These are phyloP conservation scores for Flaveria sonorensis DNA, from an alignment of 129 eudicot species.

Conservation along the genomic window DNA sequence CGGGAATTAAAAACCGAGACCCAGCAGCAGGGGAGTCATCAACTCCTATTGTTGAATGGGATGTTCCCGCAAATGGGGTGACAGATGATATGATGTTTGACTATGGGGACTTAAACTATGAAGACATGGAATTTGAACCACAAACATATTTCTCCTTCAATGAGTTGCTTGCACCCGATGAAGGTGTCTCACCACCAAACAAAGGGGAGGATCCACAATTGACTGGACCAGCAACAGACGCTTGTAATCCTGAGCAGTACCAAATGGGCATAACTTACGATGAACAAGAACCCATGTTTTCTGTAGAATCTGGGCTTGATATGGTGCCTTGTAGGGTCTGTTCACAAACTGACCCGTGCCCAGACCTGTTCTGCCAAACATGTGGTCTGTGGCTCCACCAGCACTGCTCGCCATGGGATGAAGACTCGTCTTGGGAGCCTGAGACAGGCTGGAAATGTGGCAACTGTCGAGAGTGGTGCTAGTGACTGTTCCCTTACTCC, in stretches of 20 bases:
- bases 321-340: constrained; percentile 56
- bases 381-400: constrained; percentile 78
- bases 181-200: constrained; percentile 29
- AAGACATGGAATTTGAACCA: constrained; percentile 86
- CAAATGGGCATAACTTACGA: constrained; percentile 44
- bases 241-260: constrained; percentile 40
- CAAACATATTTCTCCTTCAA: constrained; percentile 92
- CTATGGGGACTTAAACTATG: constrained; percentile 49
- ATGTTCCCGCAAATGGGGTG: constrained; percentile 50
- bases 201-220: constrained; percentile 16
- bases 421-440: constrained; percentile 43
- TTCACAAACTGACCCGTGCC: constrained; percentile 55
- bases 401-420: constrained; percentile 82
- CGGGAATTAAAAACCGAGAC: neutral
- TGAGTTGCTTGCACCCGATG: constrained; percentile 79
- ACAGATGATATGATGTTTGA: constrained; percentile 64
- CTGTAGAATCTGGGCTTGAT: constrained; percentile 35
- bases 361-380: constrained; percentile 64
- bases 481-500: neutral
- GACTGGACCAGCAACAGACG: constrained; percentile 12
- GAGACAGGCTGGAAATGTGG: constrained; percentile 82
- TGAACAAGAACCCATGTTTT: constrained; percentile 46
- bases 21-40: constrained; percentile 36
- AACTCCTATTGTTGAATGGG: constrained; percentile 58
- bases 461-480: constrained; percentile 68